Base-by-base conservation (phyloP, 805 yeast genomes). In the Cyberlindnera galapagoensis region DNA sequence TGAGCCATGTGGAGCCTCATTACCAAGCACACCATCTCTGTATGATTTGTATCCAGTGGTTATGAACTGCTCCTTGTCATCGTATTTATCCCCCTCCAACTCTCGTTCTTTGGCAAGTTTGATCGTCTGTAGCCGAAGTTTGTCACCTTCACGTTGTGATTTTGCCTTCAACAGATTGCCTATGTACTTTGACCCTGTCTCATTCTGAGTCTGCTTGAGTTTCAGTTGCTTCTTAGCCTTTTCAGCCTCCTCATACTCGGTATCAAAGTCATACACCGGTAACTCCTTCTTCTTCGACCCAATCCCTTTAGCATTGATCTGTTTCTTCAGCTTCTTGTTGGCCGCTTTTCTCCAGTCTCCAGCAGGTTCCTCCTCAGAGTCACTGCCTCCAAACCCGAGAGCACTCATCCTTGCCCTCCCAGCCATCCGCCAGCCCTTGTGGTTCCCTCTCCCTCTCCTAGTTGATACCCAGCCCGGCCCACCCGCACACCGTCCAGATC, bases 11-110 rank as follows among this genome's bases (percentile, higher is more conserved):
- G n/a, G n/a, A n/a, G n/a, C n/a, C n/a, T 30, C 34, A 13, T 30
- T 28, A 11, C 44, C 44, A 13, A 18, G 27, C 18, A 38, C 31
- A 10, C 35, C 34, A 29, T 35, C 39, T 27, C 31, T 40, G 26
- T 60, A 62, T 24, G 50, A 50, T 42, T 62, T 60, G 44, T 74
- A 76, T 0, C 67, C 65, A 2, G 59, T 49, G 1, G 77, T 67
- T 8, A 72, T 68, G 52, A 73, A 75, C 17, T 52, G 62, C 28
- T 68, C 70, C 29, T 59, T 64, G 13, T 52, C 66, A 4, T 47
- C 54, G 28, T 43, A 56, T 19, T 51, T 52, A 23, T 59, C 63
- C 5, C 63, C 65, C 36, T 67, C 73, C 14, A 49, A 34, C 20
- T 59, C 59, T 7, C 67, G 40, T 35, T 65, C 69, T 24, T 57